A percentile compares a stretch with the other conserved stretches of the same genome.
Evolutionary conservation across 148 eudicot species (phyloP).

Genomic region (Nepenthes mirabilis): DNA sequence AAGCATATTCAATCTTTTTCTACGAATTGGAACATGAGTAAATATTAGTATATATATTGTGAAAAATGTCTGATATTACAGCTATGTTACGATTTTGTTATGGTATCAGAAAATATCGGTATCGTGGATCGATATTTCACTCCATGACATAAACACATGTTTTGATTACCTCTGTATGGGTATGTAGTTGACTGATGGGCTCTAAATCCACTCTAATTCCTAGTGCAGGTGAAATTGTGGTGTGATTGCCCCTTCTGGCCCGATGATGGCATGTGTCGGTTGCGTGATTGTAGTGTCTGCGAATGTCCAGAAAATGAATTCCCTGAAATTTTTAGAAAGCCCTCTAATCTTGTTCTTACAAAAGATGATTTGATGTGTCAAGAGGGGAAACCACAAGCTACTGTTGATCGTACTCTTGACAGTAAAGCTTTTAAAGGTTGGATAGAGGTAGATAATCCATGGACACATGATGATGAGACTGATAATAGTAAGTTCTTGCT

Average conservation of each 20-base stretch:
- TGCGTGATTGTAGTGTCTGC: constrained; percentile 86
- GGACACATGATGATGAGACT: constrained; percentile 87
- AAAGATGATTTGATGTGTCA: constrained; percentile 66
- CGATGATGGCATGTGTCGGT: constrained; percentile 81
- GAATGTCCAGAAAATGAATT: constrained; percentile 88
- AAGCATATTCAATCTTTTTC: too few relatives aligned
- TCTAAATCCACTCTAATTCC: too few relatives aligned
- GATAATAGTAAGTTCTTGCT: constrained; percentile 50
- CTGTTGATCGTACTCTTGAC: constrained; percentile 80
- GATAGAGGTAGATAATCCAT: constrained; percentile 71
- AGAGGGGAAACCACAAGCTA: constrained; percentile 77
- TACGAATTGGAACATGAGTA: too few relatives aligned
- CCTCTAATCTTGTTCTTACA: constrained; percentile 28
- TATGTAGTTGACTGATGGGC: too few relatives aligned
- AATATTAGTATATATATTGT: too few relatives aligned
- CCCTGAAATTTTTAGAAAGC: constrained; percentile 61
- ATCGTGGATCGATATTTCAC: too few relatives aligned
- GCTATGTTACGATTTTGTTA: too few relatives aligned
- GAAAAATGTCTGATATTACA: too few relatives aligned
- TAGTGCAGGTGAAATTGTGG: constrained; percentile 63
- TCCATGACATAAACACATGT: too few relatives aligned
- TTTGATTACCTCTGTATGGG: too few relatives aligned
- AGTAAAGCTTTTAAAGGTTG: constrained; percentile 61
- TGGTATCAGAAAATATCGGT: too few relatives aligned
- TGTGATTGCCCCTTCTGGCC: constrained; percentile 94